Evolutionary conservation across 495 filamentous ascomycete species (phyloP).

Genomic region (Wilcoxina mikolae): DNA sequence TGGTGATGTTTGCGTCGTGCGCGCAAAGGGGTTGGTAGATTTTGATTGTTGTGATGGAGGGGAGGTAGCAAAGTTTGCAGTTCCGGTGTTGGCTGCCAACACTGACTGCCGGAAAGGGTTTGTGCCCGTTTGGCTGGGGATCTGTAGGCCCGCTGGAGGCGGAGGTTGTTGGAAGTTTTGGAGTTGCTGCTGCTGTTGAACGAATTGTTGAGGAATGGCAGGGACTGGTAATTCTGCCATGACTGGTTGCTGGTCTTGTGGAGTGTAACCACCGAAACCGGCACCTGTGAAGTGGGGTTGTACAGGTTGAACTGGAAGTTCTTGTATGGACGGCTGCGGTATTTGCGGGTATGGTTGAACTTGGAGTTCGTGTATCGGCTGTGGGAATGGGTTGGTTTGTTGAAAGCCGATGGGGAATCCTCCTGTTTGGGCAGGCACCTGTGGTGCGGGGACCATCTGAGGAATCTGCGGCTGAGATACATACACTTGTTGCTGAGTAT

Average conservation of each 20-base stretch:
- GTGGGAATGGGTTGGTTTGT: slow-evolving; percentile 25
- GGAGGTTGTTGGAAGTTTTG: slow-evolving; percentile 26
- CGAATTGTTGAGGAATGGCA: slow-evolving; percentile 6
- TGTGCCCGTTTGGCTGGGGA: slow-evolving; percentile 44
- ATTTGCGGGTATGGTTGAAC: no score
- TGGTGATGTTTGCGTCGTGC: slow-evolving; percentile 30
- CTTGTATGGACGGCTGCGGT: background rate
- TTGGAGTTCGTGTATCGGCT: background rate
- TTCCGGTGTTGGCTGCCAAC: slow-evolving; percentile 36
- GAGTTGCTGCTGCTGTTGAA: slow-evolving; percentile 29
- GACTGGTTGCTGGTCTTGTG: slow-evolving; percentile 31
- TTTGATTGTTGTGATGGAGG: slow-evolving; percentile 34
- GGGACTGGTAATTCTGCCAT: background rate
- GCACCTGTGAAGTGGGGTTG: slow-evolving; percentile 57
- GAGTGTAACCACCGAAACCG: slow-evolving; percentile 74
- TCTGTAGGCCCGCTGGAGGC: slow-evolving; percentile 34
- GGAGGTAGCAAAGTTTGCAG: slow-evolving; percentile 17
- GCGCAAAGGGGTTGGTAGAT: slow-evolving; percentile 78
- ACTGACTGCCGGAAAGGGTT: slow-evolving; percentile 86
- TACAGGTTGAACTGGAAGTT: slow-evolving; percentile 33
- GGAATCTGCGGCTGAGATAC: slow-evolving; percentile 28
- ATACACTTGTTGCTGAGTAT: slow-evolving; percentile 31
- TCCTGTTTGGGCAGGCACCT: slow-evolving; percentile 31
- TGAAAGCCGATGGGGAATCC: slow-evolving; percentile 33
- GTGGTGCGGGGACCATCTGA: slow-evolving; percentile 33